Base-by-base conservation (phyloP, 805 yeast genomes). In the Pichia pseudocactophila region DNA sequence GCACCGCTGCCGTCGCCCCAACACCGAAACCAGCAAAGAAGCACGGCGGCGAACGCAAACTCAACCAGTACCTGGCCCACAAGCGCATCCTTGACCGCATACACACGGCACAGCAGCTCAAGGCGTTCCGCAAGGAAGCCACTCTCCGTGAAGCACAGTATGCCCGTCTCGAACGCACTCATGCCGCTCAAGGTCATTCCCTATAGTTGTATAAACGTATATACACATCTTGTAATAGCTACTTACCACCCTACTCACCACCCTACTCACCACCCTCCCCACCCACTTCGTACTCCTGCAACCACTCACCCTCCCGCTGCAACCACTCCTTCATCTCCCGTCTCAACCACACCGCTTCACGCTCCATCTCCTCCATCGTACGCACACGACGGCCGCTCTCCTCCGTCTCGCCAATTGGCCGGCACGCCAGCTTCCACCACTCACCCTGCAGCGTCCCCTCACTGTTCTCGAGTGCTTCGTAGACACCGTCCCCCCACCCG, bases 31-130 rank as follows among this genome's bases (percentile, higher is more conserved):
- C 9, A n/a, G 34, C 34, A n/a, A 80, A 73, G 68, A 86, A 86
- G 70, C 68, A 78, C 64, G 96, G 96, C 20, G 95, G 96, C 56
- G 96, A 88, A 64, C 76, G 96, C 60, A 82, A 78, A 54, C 74
- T 81, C 47, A 76, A 73, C 54, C 82, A 80, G 56, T 72, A 71
- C 50, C 64, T 69, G 15, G 90, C 95, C 9, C 74, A 73, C 48
- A 59, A 74, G 63, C 63, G 73, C 41, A 71, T 78, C 42, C 76
- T 75, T 51, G 74, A 77, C 49, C 66, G 71, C 53, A 76, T 59
- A 36, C 57, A 54, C 27, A 41, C 54, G 16, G 61, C 66, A 15
- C 61, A 64, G 39, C 47, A 59, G 37, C 57, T 55, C 44, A 61
- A 56, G 42, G 36, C 42, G 25, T 52, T 45, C 34, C 55, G 50